Base-by-base conservation (phyloP, 495 filamentous ascomycete species). In the Hypoxylon perforatum region DNA sequence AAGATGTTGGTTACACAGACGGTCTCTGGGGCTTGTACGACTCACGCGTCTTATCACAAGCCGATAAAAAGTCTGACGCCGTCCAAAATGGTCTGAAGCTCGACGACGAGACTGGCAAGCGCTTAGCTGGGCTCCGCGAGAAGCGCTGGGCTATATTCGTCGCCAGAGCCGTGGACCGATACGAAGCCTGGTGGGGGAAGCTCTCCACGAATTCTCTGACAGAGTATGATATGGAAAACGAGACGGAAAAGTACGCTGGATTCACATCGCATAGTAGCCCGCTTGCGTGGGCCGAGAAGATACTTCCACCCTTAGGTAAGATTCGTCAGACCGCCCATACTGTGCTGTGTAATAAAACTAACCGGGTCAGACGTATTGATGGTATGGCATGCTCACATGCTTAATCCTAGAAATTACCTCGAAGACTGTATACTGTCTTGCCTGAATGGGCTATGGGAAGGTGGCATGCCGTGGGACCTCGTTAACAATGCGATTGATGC, bases 361-460 rank as follows among this genome's bases (percentile, higher is more conserved):
- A 33, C 30, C 21, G 21, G 0, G 22, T 1, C 69, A 88, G 92
- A 97, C 73, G 87, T 97, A 2, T 76, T 97, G 44, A 92, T 97
- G 91, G 91, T 96, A 0, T 95, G 91, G 92, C 93, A 97, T 75
- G 80, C 90, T 0, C 91, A 92, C 66, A 88, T 93, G 87, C 84
- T 97, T 3, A 96, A 94, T 63, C 93, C 93, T 1, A 80, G 90
- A 23, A 79, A 80, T 42, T 96, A 88, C 71, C 84, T 92, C 2
- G 92, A 96, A 67, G 93, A 96, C 72, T 89, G 89, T 65, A 76
- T 94, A 49, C 81, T 91, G 17, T 77, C 82, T 22, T 86, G 85
- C 0, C 76, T 88, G 36, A 79, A 84, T 59, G 68, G 76, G 2
- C 74, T 93, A 21, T 93, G 91, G 87, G 75, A 70, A 5, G 82